These are phyloP conservation scores for Microsporum audouinii DNA, from an alignment of 2,329 filamentous ascomycete species.

Conservation along the genomic window DNA sequence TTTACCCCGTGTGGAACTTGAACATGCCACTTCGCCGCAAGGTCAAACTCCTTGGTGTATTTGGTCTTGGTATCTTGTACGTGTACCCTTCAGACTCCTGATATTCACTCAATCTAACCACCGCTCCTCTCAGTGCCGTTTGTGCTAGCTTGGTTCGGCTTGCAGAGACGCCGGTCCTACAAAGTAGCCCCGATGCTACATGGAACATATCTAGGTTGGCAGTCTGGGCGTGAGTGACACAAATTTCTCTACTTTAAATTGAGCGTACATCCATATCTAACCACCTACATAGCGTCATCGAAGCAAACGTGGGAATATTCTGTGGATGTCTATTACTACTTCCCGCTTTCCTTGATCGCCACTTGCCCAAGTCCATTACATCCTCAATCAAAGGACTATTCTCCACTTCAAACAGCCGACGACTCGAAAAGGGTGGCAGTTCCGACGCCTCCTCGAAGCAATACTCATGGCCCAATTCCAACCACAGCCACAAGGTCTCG, in stretches of 20 bases:
- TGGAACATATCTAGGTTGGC: conserved; percentile 2
- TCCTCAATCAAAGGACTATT: not conserved
- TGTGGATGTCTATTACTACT: not conserved
- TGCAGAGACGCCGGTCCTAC: not conserved
- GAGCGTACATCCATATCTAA: not conserved
- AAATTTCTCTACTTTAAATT: not conserved
- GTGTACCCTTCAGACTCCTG: not conserved
- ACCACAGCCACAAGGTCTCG: not conserved
- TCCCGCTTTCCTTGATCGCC: conserved; percentile 3
- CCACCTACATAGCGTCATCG: not conserved
- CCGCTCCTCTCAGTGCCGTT: not conserved
- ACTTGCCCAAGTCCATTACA: not conserved
- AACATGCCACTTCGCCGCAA: not conserved
- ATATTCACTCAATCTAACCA: not conserved
- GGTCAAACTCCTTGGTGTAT: not conserved
- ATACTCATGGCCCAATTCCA: not conserved
- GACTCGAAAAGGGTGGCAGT: not conserved
- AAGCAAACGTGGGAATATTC: conserved; percentile 1
- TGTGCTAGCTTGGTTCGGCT: not conserved
- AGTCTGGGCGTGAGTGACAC: not conserved
- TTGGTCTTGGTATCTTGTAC: conserved; percentile 3
- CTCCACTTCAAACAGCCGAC: not conserved
- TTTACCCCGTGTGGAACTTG: conserved; percentile 1
- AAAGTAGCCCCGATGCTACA: conserved; percentile 1
- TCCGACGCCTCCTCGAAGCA: not conserved